Evolutionary conservation across 2,329 filamentous ascomycete genomes (phyloP).

Genomic region (Orbilia oligospora): DNA sequence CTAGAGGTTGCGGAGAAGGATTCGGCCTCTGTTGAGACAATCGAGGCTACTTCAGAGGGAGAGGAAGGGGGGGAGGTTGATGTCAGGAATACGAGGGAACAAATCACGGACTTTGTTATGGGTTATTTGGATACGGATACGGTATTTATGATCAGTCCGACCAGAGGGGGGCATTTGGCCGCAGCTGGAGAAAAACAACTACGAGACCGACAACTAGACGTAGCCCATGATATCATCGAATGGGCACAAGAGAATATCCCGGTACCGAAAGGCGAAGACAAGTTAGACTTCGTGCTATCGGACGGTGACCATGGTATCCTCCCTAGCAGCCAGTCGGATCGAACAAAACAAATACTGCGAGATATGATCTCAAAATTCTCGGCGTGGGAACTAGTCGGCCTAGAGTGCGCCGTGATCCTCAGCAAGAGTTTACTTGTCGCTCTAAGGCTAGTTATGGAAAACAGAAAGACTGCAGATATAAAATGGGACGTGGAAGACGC

Average conservation of each 20-base stretch:
- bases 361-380: slow-evolving; percentile 82
- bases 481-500: slow-evolving; percentile 87
- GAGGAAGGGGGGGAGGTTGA: slow-evolving; percentile 67
- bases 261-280: slow-evolving; percentile 81
- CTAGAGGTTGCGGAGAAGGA: slow-evolving; percentile 78
- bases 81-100: slow-evolving; percentile 72
- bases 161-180: slow-evolving; percentile 70
- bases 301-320: slow-evolving; percentile 79
- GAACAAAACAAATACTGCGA: slow-evolving; percentile 81
- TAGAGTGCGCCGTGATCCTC: slow-evolving; percentile 86
- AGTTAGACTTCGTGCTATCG: slow-evolving; percentile 76
- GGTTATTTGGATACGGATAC: slow-evolving; percentile 93
- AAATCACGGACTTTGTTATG: slow-evolving; percentile 79
- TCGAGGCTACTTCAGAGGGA: slow-evolving; percentile 29
- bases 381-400: slow-evolving; percentile 84
- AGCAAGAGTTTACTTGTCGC: slow-evolving; percentile 88
- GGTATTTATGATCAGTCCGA: slow-evolving; percentile 87
- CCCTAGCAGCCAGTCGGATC: slow-evolving; percentile 78
- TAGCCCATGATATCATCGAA: slow-evolving; percentile 78
- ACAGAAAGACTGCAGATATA: slow-evolving; percentile 74
- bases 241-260: slow-evolving; percentile 82
- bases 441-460: slow-evolving; percentile 83
- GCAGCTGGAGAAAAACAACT: slow-evolving; percentile 72
- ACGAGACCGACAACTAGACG: slow-evolving; percentile 78
- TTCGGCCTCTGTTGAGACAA: slow-evolving; percentile 20